A percentile compares a stretch with the other conserved stretches of the same genome.
Evolutionary conservation across 2,329 filamentous ascomycete genomes (phyloP).

Genomic region (Aspergillus clavatus): DNA sequence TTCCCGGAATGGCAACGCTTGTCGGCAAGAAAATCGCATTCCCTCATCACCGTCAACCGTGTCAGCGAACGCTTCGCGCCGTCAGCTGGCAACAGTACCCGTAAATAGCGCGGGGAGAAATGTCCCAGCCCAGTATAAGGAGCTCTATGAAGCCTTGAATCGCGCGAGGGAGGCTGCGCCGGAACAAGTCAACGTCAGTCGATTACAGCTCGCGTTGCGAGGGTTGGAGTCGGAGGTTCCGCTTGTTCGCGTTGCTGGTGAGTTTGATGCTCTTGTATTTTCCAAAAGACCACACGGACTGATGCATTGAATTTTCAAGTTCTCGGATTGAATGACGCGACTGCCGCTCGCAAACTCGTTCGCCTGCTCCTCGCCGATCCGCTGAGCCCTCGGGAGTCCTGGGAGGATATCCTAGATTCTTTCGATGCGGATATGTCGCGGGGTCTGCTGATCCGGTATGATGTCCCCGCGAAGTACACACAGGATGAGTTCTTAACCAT

Average conservation of each 20-base stretch:
- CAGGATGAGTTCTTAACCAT: too few relatives aligned
- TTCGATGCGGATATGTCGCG: slow-evolving; percentile 45
- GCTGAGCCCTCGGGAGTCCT: slow-evolving; percentile 56
- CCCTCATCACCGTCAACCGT: slow-evolving; percentile 12
- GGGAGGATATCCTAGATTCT: slow-evolving; percentile 60
- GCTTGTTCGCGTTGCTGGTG: slow-evolving; percentile 53
- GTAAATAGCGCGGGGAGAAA: slow-evolving; percentile 51
- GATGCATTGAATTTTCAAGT: slow-evolving; percentile 30
- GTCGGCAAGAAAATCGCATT: slow-evolving; percentile 8
- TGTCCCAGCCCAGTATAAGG: slow-evolving; percentile 49
- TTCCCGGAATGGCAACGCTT: slow-evolving; percentile 12
- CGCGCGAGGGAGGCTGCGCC: slow-evolving; percentile 50
- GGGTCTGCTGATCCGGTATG: slow-evolving; percentile 61
- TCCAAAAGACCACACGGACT: too few relatives aligned
- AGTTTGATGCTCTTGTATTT: too few relatives aligned
- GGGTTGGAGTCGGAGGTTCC: slow-evolving; percentile 53
- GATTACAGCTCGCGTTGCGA: slow-evolving; percentile 55
- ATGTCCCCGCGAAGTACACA: too few relatives aligned
- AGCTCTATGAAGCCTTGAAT: slow-evolving; percentile 51
- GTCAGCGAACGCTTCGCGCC: slow-evolving; percentile 17
- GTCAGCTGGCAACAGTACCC: slow-evolving; percentile 45
- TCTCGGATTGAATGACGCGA: slow-evolving; percentile 47
- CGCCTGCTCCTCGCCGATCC: slow-evolving; percentile 68
- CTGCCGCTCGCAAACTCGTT: slow-evolving; percentile 56
- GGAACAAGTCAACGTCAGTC: slow-evolving; percentile 54